Conservation (phyloP, 352 stramenopile genomes). For the Globisporangium okanoganense region DNA sequence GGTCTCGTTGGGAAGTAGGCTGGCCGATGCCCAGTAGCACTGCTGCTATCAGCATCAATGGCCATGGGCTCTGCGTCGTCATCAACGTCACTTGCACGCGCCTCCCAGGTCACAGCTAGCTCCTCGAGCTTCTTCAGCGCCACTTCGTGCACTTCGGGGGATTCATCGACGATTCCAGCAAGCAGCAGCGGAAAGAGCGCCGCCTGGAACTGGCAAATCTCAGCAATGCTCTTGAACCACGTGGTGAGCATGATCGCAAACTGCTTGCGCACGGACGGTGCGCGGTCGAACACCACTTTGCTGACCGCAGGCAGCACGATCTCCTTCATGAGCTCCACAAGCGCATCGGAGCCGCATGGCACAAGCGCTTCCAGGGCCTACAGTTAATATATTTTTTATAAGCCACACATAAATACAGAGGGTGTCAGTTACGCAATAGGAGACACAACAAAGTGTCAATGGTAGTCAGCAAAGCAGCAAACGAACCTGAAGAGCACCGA, state of each 20-base stretch:
- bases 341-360: slow-evolving; percentile 58
- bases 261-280: slow-evolving; percentile 68
- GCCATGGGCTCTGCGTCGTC: slow-evolving; percentile 35
- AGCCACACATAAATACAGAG: not conserved
- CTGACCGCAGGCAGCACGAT: slow-evolving; percentile 55
- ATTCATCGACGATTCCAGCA: slow-evolving; percentile 62
- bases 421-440: not conserved
- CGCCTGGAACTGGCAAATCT: slow-evolving; percentile 59
- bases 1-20: slow-evolving; percentile 50
- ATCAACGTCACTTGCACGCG: slow-evolving; percentile 14
- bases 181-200: slow-evolving; percentile 67
- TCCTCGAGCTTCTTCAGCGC: slow-evolving; percentile 39
- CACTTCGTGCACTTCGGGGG: slow-evolving; percentile 50
- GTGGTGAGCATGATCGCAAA: slow-evolving; percentile 47
- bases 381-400: not conserved
- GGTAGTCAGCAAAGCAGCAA: not conserved
- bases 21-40: slow-evolving; percentile 20
- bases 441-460: not conserved
- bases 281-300: slow-evolving; percentile 71
- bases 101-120: slow-evolving; percentile 46
- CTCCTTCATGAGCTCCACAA: slow-evolving; percentile 77
- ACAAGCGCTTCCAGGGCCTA: slow-evolving; percentile 64
- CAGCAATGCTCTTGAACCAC: slow-evolving; percentile 57
- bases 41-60: slow-evolving; percentile 16
- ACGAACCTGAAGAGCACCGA: slow-evolving; percentile 57